Evolutionary conservation across 2,329 filamentous ascomycete species (phyloP), one percentile per base, ranked within the genome.

Genomic region (Colletotrichum sojae): DNA sequence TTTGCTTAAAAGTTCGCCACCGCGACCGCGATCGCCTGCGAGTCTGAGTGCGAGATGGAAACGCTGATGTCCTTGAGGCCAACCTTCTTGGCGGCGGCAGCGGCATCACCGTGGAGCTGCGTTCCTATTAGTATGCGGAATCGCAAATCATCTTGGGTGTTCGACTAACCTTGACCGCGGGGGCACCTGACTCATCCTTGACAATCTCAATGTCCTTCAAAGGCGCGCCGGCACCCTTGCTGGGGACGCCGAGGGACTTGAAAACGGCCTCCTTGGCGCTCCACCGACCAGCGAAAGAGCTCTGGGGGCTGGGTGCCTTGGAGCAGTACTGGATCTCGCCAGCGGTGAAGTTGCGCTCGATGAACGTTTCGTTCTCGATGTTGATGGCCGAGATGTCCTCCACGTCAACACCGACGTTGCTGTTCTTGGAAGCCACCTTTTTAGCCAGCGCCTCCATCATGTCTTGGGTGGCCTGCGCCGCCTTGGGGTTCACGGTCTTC

Each of bases 251-350:
- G 15, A 99, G 86, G 45, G 94, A 94, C 89, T 99, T 99, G 88
- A 99, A 99, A 1, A 99, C 95, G 31, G 96, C 96, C 83, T 99
- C 96, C 85, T 99, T 99, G 43, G 96, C 96, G 76, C 92, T 95
- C 96, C 96, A 99, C 74, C 94, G 91, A 57, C 96, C 96, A 5
- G 95, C 94, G 82, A 98, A 99, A 59, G 94, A 97, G 73, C 95
- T 93, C 78, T 94, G 94, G 1, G 94, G 93, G 77, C 89, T 91
- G 6, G 94, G 84, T 16, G 94, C 91, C 77, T 91, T 90, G 72
- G 87, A 87, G 85, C 97, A 99, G 85, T 99, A 98, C 36, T 88
- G 87, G 75, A 95, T 92, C 83, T 99, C 96, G 57, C 86, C 84
- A 16, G 85, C 81, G 0, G 96, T 98, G 82, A 99, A 99, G 84